Conservation (phyloP, 1,284 basidiomycete genomes). For the Stereum hirsutum region DNA sequence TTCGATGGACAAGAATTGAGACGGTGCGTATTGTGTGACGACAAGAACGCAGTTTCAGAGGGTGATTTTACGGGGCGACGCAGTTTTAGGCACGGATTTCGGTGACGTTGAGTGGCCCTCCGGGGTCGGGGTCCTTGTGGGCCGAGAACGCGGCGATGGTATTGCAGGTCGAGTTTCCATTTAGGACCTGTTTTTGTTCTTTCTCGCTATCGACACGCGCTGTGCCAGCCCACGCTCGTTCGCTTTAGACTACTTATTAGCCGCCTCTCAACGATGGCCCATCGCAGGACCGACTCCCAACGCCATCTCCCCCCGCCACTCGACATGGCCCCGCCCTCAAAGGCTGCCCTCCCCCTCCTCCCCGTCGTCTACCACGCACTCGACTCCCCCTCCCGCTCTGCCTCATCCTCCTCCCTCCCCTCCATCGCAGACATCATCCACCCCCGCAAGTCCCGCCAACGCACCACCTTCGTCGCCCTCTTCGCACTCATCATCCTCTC, state of each 20-base stretch:
- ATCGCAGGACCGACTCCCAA: constrained; percentile 3
- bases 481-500: constrained; percentile 9
- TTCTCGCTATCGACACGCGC: not conserved
- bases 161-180: too few species aligned
- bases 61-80: too few species aligned
- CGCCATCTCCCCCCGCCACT: constrained; percentile 1
- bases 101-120: too few species aligned
- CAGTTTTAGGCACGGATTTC: too few species aligned
- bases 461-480: constrained; percentile 10
- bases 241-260: not conserved
- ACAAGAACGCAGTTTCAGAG: too few species aligned
- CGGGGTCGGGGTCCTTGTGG: too few species aligned
- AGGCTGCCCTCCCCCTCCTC: not conserved
- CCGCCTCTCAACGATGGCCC: not conserved
- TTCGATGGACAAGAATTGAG: too few species aligned
- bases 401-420: not conserved
- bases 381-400: constrained; percentile 1
- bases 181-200: not conserved
- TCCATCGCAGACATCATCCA: constrained; percentile 9
- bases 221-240: too few species aligned
- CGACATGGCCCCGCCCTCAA: not conserved
- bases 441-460: constrained; percentile 11
- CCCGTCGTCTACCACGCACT: not conserved
- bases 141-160: too few species aligned
- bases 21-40: too few species aligned